phyloP scores from a whole-genome alignment of 129 eudicot species.

The Centella asiatica region DNA sequence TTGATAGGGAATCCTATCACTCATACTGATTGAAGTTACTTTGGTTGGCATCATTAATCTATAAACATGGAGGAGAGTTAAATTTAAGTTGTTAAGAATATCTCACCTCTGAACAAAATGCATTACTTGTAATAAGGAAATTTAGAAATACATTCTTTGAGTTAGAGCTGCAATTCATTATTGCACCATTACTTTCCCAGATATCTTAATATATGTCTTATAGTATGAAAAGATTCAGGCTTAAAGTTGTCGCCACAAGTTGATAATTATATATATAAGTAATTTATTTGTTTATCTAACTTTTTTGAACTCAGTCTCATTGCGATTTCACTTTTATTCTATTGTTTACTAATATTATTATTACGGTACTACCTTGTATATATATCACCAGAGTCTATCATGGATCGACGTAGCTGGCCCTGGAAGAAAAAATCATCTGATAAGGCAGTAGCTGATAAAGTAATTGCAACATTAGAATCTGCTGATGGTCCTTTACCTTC shows the following conservation, averaged over 20 bases:
- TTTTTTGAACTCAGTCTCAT: background rate
- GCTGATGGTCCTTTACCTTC: constrained; percentile 30
- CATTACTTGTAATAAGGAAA: background rate
- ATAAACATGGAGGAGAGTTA: too few species aligned
- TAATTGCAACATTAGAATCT: constrained; percentile 44
- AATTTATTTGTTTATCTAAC: background rate
- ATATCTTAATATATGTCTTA: background rate
- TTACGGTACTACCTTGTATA: background rate
- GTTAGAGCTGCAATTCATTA: too few species aligned
- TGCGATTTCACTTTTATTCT: too few species aligned
- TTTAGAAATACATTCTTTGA: background rate
- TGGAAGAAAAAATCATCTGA: constrained; percentile 98
- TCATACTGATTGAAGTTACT: too few species aligned
- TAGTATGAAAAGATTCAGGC: background rate
- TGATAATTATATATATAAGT: background rate
- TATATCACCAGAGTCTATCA: constrained; percentile 29
- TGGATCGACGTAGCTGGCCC: constrained; percentile 98
- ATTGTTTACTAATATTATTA: constrained; percentile 5
- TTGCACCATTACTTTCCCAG: background rate
- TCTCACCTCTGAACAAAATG: too few species aligned
- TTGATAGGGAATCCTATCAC: too few species aligned
- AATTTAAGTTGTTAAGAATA: too few species aligned
- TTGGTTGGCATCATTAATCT: too few species aligned
- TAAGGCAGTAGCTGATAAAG: constrained; percentile 56
- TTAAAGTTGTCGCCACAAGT: background rate